Base-by-base conservation (phyloP, 1,284 basidiomycete genomes). In the Pseudozyma pruni region DNA sequence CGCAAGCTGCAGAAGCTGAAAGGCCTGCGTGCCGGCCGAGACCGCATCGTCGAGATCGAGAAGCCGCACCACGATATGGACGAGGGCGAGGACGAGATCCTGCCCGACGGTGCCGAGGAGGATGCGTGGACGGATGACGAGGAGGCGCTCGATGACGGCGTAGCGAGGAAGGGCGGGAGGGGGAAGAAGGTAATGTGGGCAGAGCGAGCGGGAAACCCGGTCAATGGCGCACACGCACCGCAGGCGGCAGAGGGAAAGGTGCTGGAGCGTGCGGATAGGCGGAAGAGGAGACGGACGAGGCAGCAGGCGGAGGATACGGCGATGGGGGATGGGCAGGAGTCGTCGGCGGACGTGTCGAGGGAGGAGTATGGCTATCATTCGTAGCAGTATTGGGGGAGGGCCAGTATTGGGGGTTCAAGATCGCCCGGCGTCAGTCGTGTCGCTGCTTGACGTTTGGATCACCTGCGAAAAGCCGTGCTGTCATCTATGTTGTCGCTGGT, bases 61-160 rank as follows among this genome's bases (percentile, higher is more conserved):
- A 19, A 16, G 8, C 33, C 22, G 1, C 10, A 39, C 4, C 47
- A 63, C 25, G 59, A 46, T 16, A 63, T 63, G 60, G 35, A 46
- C 3, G 44, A 48, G 3, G 46, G 42, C 4, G 41, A 59, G 8
- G 53, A 57, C 13, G 58, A 53, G 10, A 46, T 52, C 37, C 13
- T 53, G 8, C 25, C 20, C 1, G 35, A 37, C 16, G 34, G 45
- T 3, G 47, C 19, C 8, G 51, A 61, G 11, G 34, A 34, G 10
- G 54, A 56, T 38, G 66, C 54, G 2, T 70, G 67, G 67, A 70
- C 67, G 2, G 67, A 70, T 29, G 67, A 70, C n/a, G 67, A 70
- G 0, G 44, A 43, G 0, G 37, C 19, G n/a, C 13, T 14, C 34
- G 23, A 27, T n/a, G 25, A 39, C 13, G 33, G 5, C 9, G 6